Conservation (phyloP, 176 grass and related monocot species). For the Miscanthus lutarioriparius region DNA sequence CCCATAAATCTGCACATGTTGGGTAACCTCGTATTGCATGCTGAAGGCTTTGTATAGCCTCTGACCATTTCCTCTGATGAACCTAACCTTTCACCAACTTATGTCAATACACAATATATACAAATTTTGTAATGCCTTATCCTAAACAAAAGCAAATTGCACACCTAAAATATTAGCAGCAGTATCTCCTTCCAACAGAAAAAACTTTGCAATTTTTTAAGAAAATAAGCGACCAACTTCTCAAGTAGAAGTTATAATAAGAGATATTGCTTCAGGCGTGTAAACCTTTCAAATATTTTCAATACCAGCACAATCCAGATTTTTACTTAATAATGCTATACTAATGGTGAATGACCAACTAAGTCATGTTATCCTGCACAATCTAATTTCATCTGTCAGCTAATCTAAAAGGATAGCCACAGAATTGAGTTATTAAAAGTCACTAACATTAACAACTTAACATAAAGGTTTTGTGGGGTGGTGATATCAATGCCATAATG, state of each 20-base stretch:
- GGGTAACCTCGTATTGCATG: constrained; percentile 80
- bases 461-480: not conserved
- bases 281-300: constrained; percentile 2
- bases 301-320: not conserved
- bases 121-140: constrained; percentile 17
- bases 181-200: constrained; percentile 11
- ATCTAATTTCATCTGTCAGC: not conserved
- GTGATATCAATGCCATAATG: not conserved
- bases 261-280: not conserved
- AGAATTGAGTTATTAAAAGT: not conserved
- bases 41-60: constrained; percentile 86
- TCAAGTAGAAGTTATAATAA: not conserved
- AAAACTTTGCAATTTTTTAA: not conserved
- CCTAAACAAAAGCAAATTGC: constrained; percentile 7
- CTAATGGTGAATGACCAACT: not conserved
- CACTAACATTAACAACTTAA: not conserved
- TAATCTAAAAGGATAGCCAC: not conserved
- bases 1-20: constrained; percentile 88
- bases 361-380: not conserved
- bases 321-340: not conserved
- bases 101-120: constrained; percentile 22
- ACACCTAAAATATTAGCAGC: not conserved
- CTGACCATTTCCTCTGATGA: constrained; percentile 91
- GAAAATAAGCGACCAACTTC: not conserved
- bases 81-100: constrained; percentile 56